phyloP scores from a whole-genome alignment of 75 land plant species.

The Ceratopteris richardii region DNA sequence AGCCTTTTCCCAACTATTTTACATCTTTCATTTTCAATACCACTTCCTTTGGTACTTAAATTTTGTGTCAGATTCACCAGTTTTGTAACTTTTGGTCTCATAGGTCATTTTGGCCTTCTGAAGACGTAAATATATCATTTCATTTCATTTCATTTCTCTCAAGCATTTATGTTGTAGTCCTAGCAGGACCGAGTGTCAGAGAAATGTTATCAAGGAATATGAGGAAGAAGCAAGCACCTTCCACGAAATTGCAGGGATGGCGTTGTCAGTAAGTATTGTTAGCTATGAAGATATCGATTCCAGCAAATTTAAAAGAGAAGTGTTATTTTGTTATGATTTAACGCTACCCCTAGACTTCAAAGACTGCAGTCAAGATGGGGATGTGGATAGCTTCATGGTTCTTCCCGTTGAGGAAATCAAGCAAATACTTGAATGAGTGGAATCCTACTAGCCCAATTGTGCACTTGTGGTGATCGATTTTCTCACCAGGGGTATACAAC shows the following conservation, averaged over 20 bases:
- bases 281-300: conserved; percentile 79
- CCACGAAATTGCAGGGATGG: conserved; percentile 35
- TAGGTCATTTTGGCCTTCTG: too few relatives aligned
- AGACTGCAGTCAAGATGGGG: conserved; percentile 87
- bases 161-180: too few relatives aligned
- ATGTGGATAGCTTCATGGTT: conserved; percentile 77
- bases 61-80: too few relatives aligned
- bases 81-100: too few relatives aligned
- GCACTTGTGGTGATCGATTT: conserved; percentile 83
- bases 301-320: conserved; percentile 67
- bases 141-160: too few relatives aligned
- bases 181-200: conserved; percentile 61
- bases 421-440: conserved; percentile 40
- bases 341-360: conserved; percentile 66
- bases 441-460: conserved; percentile 86
- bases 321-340: conserved; percentile 91
- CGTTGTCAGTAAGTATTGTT: conserved; percentile 77
- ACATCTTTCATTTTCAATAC: too few relatives aligned
- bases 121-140: too few relatives aligned
- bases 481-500: conserved; percentile 69
- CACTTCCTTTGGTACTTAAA: too few relatives aligned
- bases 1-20: too few relatives aligned
- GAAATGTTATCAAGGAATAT: conserved; percentile 94
- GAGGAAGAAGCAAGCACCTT: conserved; percentile 95
- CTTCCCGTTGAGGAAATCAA: conserved; percentile 62